Percentiles rank a stretch among this genome's conserved stretches.
phyloP scores from a whole-genome alignment of 83 land plant genomes.

The Thuja plicata region DNA sequence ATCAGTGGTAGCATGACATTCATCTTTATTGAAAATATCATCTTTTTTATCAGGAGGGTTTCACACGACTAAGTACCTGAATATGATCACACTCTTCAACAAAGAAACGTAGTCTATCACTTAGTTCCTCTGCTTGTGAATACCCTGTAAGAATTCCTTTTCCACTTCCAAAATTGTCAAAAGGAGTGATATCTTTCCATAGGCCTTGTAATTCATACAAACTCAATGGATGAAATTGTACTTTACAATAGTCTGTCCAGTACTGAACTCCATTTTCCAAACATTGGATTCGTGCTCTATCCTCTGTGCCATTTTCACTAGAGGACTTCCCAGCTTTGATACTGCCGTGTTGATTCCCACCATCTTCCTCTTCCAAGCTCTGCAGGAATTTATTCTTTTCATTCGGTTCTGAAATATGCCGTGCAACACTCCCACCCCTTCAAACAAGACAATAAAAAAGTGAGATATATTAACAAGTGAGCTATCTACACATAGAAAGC shows the following conservation, averaged over 20 bases:
- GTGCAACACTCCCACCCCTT: constrained; percentile 71
- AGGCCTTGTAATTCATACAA: constrained; percentile 69
- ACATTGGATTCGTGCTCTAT: constrained; percentile 56
- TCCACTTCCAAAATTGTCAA: constrained; percentile 76
- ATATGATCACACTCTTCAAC: constrained; percentile 93
- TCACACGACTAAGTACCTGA: constrained; percentile 51
- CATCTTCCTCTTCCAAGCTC: constrained; percentile 68
- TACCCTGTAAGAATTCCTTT: constrained; percentile 49
- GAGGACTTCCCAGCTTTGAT: constrained; percentile 3
- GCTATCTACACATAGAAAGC: neutral
- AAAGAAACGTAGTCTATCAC: constrained; percentile 78
- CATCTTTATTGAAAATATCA: neutral
- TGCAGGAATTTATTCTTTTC: constrained; percentile 72
- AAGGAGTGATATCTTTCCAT: constrained; percentile 63
- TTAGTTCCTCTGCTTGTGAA: constrained; percentile 65
- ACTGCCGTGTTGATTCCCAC: constrained; percentile 3
- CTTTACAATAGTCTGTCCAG: constrained; percentile 92
- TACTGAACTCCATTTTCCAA: constrained; percentile 68
- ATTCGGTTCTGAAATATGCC: constrained; percentile 46
- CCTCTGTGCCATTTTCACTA: constrained; percentile 22
- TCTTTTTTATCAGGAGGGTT: constrained; percentile 1
- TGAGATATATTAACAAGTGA: neutral
- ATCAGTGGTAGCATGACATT: neutral
- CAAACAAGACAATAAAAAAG: constrained; percentile 14
- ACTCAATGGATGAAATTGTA: constrained; percentile 79